Conservation (phyloP, 129 eudicot genomes). For the Artemisia argyi region DNA sequence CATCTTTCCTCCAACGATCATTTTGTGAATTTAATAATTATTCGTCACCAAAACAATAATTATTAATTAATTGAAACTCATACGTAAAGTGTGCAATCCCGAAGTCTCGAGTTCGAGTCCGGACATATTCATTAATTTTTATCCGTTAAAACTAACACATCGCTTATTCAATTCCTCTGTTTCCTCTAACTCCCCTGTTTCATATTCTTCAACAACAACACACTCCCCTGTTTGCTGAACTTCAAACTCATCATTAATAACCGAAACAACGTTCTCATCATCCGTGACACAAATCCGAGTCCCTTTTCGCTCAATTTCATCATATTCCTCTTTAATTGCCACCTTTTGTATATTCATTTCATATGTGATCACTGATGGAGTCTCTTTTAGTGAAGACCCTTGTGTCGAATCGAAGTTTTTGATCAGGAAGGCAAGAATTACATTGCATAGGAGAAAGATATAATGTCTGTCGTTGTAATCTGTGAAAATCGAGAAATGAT, state of each 20-base stretch:
- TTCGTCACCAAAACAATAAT: too few species aligned
- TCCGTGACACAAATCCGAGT: neutral
- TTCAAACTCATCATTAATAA: neutral
- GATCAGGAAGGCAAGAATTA: conserved; percentile 50
- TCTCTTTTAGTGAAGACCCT: conserved; percentile 21
- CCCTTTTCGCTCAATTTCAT: neutral
- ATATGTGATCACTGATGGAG: conserved; percentile 3
- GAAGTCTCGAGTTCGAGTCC: too few species aligned
- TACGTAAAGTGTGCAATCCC: too few species aligned
- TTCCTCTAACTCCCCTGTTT: conserved; percentile 10
- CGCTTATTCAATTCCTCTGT: conserved; percentile 45
- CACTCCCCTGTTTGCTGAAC: conserved; percentile 3
- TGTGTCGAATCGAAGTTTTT: conserved; percentile 35
- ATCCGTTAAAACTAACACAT: too few species aligned
- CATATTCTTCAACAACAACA: conserved; percentile 21
- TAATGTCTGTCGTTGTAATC: conserved; percentile 51
- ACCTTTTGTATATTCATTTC: neutral
- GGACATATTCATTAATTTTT: too few species aligned
- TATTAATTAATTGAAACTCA: too few species aligned
- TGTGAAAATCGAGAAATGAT: conserved; percentile 29
- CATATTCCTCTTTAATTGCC: neutral
- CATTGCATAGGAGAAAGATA: conserved; percentile 69
- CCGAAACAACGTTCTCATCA: neutral
- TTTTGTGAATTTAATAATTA: too few species aligned
- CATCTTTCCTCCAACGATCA: too few species aligned